Percentiles rank a stretch among this genome's conserved stretches.
These are phyloP conservation scores for Fusarium sp. DNA, from an alignment of 2,329 filamentous ascomycete genomes.

Conservation along the genomic window DNA sequence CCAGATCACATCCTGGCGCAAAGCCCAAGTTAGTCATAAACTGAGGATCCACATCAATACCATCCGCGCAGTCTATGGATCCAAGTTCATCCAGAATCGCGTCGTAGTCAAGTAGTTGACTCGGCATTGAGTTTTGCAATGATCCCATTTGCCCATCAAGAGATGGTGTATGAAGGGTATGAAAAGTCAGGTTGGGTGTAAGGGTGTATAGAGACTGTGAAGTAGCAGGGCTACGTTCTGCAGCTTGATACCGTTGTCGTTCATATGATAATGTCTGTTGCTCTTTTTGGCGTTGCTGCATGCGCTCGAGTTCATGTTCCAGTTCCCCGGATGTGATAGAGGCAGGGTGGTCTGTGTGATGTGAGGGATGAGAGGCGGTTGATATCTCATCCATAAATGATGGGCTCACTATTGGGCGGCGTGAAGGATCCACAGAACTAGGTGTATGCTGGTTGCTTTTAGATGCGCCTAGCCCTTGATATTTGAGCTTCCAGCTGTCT, in stretches of 20 bases:
- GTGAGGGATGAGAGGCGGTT: constrained; percentile 45
- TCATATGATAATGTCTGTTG: constrained; percentile 39
- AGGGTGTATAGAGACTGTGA: constrained; percentile 41
- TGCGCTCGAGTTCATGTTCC: constrained; percentile 40
- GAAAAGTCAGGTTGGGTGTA: constrained; percentile 43
- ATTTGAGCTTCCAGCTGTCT: constrained; percentile 42
- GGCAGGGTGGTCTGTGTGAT: constrained; percentile 37
- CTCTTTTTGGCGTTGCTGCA: constrained; percentile 39
- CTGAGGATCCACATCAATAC: constrained; percentile 66
- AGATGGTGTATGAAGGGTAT: constrained; percentile 41
- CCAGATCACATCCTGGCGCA: constrained; percentile 69
- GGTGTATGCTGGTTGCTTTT: constrained; percentile 39
- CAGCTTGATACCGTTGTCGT: constrained; percentile 32
- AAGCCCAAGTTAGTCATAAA: constrained; percentile 77
- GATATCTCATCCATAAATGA: constrained; percentile 46
- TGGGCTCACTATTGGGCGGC: constrained; percentile 30
- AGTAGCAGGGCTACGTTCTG: constrained; percentile 37
- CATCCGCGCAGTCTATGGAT: constrained; percentile 62
- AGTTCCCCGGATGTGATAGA: constrained; percentile 40
- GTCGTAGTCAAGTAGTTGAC: constrained; percentile 59
- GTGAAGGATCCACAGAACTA: constrained; percentile 30
- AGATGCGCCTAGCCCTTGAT: constrained; percentile 24
- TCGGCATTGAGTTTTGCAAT: constrained; percentile 35
- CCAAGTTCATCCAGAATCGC: constrained; percentile 64
- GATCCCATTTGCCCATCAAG: constrained; percentile 37